Base-by-base conservation (phyloP, 768 basidiomycete species). In the Leucogyrophana mollusca region DNA sequence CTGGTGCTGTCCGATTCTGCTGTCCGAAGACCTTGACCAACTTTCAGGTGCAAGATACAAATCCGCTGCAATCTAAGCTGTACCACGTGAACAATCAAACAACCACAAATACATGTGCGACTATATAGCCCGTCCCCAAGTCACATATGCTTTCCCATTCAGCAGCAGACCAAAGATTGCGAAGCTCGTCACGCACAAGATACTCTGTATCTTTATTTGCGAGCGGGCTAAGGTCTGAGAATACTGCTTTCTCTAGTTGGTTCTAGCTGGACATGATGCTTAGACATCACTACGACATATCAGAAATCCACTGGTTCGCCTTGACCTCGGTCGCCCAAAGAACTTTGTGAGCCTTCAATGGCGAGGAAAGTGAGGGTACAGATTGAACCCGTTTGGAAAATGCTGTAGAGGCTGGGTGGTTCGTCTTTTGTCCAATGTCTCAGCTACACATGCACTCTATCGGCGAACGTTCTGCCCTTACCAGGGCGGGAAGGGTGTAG, bases 161-260 rank as follows among this genome's bases (percentile, higher is more conserved):
- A 24, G 23, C 56, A 55, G 58, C 68, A 73, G 70, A 54, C 62
- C 59, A 50, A 70, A 71, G 58, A 68, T 68, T 69, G 69, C 68
- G 68, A 70, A 56, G 65, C 68, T 73, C 67, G 67, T 57, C 44
- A 53, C 66, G 50, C 43, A 64, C 67, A 62, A 50, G 59, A 55
- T 37, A 41, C 40, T 45, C 20, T 21, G 33, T 40, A 43, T 58
- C 56, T 54, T 44, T 37, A 22, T n/a, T 64, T 46, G 57, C 61
- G 65, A 68, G 68, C 60, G 65, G 65, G 67, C 59, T 58, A 69
- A 70, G 65, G 69, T 69, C 65, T 70, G 67, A 69, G 66, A 18
- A 58, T 65, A 56, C 47, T 40, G 55, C 38, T 58, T 60, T 56
- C 53, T 55, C 50, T 59, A 50, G 63, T 59, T 39, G 65, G 47